Evolutionary conservation across 1,284 basidiomycete species (phyloP), one percentile per base, ranked within the genome.

Genomic region (Phlebopus sp.): DNA sequence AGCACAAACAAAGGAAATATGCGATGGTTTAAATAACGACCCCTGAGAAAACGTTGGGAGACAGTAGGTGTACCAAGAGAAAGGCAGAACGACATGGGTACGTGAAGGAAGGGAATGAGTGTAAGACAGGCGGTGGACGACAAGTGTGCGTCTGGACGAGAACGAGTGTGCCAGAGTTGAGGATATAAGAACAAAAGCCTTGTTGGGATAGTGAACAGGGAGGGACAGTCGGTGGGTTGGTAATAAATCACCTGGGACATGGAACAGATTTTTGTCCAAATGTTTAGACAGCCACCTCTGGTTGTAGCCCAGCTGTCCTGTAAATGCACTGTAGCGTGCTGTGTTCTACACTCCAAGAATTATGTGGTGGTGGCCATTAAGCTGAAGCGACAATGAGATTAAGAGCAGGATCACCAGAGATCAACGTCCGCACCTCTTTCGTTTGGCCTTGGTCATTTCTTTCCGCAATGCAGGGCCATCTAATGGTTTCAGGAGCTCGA

Each of bases 381-480:
- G 43, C 63, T 64, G 39, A 15, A 17, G 44, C n/a, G 38, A 5
- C 4, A 21, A 44, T 66, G 21, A 61, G 37, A 37, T 30, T 11
- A 17, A n/a, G n/a, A n/a, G 39, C 19, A 23, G 5, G 30, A 5
- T 7, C 49, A 30, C 32, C 17, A 2, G 14, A 40, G 14, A 21
- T 18, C 15, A 32, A 32, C 1, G 2, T 21, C 18, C 57, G 51
- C 51, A 91, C 90, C 91, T 96, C 80, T 96, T 95, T 75, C 94
- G 86, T 75, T 96, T 97, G 51, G 90, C 93, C 73, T 97, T 97
- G 27, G 92, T 95, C 94, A 99, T 97, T 69, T 98, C 96, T 73
- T 98, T 99, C 62, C 95, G 92, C 57, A 98, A 71, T 39, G 95
- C 95, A 14, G 93, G 87, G 3, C 92, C 93, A 62, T 98, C 96